Evolutionary conservation across 306 rosid species (phyloP).

Genomic region (Prunus campanulata): DNA sequence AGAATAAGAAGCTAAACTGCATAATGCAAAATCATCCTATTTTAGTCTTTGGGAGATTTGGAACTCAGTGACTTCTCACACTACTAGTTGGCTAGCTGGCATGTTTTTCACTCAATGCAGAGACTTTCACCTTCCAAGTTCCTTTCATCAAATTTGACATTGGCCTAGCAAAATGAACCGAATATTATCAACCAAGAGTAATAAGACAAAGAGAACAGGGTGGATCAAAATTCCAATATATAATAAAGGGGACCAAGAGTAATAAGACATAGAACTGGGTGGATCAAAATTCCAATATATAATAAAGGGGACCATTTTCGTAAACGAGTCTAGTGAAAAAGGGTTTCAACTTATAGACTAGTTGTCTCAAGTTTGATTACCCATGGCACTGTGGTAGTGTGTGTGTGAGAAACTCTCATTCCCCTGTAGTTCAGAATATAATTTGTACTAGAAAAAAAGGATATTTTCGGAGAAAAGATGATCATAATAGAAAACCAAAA

Average conservation of each 20-base stretch:
- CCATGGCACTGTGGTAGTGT: too few relatives aligned
- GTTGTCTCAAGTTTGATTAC: too few relatives aligned
- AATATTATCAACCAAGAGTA: background rate
- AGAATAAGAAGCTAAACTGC: too few relatives aligned
- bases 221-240: slow-evolving; percentile 46
- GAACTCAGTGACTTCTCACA: background rate
- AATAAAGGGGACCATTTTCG: background rate
- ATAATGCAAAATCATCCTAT: too few relatives aligned
- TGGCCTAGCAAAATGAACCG: background rate
- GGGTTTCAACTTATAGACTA: too few relatives aligned
- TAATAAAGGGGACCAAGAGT: slow-evolving; percentile 3
- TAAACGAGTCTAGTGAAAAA: too few relatives aligned
- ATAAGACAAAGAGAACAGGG: background rate
- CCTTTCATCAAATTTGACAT: background rate
- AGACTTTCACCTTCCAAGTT: background rate
- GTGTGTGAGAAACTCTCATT: fast-evolving
- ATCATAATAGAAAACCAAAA: background rate
- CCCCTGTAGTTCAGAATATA: fast-evolving
- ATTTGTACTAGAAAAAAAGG: too few relatives aligned
- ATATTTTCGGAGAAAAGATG: background rate
- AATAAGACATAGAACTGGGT: background rate
- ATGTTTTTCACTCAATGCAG: background rate
- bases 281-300: slow-evolving; percentile 46
- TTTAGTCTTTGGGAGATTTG: background rate
- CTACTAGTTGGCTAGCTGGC: background rate